Percentiles rank a stretch among this genome's conserved stretches.
Evolutionary conservation across 192 early-diverging fungal species (phyloP).

Genomic region (Spinellus fusiger): DNA sequence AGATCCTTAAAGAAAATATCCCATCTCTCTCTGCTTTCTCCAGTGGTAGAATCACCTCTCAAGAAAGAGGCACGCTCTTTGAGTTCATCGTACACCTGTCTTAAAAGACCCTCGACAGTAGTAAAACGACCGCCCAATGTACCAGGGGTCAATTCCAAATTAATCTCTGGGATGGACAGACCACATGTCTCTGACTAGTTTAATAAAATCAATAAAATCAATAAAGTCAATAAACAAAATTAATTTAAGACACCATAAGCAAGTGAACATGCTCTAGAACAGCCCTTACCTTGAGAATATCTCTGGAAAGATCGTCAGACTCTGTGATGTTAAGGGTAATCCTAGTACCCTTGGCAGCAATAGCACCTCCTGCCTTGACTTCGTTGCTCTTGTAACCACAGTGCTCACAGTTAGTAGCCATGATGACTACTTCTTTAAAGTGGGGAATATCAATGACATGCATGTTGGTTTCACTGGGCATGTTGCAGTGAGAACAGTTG

Average conservation of each 20-base stretch:
- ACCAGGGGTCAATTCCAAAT: slow-evolving; percentile 78
- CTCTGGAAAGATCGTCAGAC: slow-evolving; percentile 81
- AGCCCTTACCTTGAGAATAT: slow-evolving; percentile 81
- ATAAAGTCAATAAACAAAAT: background rate
- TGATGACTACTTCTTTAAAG: slow-evolving; percentile 94
- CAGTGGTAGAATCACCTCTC: slow-evolving; percentile 61
- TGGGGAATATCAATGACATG: slow-evolving; percentile 89
- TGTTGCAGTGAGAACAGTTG: slow-evolving; percentile 80
- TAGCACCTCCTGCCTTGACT: slow-evolving; percentile 90
- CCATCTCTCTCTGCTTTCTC: slow-evolving; percentile 52
- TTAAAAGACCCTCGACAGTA: slow-evolving; percentile 87
- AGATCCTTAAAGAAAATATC: slow-evolving; percentile 64
- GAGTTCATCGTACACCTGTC: slow-evolving; percentile 86
- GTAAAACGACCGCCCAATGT: slow-evolving; percentile 95
- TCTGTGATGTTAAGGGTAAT: slow-evolving; percentile 82
- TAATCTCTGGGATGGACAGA: slow-evolving; percentile 81
- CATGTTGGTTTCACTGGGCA: slow-evolving; percentile 81
- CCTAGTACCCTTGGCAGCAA: slow-evolving; percentile 66
- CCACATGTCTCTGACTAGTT: slow-evolving; percentile 83
- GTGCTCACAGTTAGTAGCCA: slow-evolving; percentile 84
- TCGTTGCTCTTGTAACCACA: slow-evolving; percentile 97
- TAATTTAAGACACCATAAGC: background rate
- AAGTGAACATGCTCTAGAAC: too few species aligned
- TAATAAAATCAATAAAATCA: background rate
- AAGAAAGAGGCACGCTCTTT: slow-evolving; percentile 56